These are phyloP conservation scores for Lyophyllum semitale DNA, from an alignment of 768 basidiomycete species.

Conservation along the genomic window DNA sequence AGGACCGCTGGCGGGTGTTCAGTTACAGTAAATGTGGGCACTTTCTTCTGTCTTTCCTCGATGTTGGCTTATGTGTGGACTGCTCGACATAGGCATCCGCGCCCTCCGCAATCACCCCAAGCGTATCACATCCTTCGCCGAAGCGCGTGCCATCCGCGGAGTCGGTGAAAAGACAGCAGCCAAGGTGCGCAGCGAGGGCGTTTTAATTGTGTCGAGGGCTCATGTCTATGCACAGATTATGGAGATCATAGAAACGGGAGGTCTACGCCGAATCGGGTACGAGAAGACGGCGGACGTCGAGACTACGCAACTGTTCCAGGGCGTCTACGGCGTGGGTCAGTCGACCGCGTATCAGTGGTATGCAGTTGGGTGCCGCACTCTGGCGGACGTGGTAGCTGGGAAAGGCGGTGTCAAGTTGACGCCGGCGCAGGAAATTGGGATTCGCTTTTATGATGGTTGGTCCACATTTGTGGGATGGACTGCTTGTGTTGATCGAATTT, in stretches of 20 bases:
- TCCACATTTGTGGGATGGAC: not conserved
- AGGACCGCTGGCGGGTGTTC: slow-evolving; percentile 69
- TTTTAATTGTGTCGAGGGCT: too few species aligned
- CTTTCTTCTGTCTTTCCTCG: not conserved
- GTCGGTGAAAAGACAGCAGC: slow-evolving; percentile 76
- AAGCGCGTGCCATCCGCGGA: slow-evolving; percentile 61
- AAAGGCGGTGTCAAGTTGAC: slow-evolving; percentile 65
- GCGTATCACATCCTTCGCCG: slow-evolving; percentile 56
- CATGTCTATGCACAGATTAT: slow-evolving; percentile 53
- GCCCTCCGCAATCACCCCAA: slow-evolving; percentile 55
- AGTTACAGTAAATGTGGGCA: slow-evolving; percentile 66
- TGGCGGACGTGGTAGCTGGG: slow-evolving; percentile 68
- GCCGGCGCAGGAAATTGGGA: slow-evolving; percentile 63
- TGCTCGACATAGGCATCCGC: slow-evolving; percentile 51
- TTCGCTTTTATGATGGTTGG: slow-evolving; percentile 71
- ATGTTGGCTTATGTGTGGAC: not conserved
- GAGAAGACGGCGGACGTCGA: slow-evolving; percentile 67
- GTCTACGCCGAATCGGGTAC: slow-evolving; percentile 65
- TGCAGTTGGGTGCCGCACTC: slow-evolving; percentile 69
- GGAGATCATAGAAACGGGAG: slow-evolving; percentile 78
- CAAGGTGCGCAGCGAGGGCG: slow-evolving; percentile 46
- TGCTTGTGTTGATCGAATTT: not conserved
- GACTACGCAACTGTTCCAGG: slow-evolving; percentile 61
- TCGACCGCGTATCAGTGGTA: slow-evolving; percentile 75
- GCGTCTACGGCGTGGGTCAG: slow-evolving; percentile 85